Evolutionary conservation across 495 filamentous ascomycete genomes (phyloP), one percentile per base, ranked within the genome.

Genomic region (Neurospora sp.): DNA sequence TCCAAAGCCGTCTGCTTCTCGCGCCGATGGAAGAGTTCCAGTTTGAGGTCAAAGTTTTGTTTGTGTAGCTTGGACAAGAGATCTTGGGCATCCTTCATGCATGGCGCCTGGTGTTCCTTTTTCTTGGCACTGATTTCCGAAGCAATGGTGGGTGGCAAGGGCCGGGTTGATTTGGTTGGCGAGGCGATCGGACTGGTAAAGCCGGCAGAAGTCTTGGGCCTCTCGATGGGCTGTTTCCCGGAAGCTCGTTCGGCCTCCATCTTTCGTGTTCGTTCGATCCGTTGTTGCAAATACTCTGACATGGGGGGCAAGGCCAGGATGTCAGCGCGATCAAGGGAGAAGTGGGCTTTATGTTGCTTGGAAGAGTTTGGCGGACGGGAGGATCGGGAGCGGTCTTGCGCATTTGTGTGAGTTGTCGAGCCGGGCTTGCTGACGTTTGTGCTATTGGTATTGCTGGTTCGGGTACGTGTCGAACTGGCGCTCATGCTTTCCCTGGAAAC

Each of bases 31-130:
- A 88, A 92, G 2, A 97, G 84, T 74, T 95, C 92, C 68, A 97
- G 84, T 80, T 97, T 97, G 72, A 98, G 84, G 77, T 94, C 92
- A 77, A 97, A 98, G 76, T 97, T 96, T 77, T 95, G 88, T 77
- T 96, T 96, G 77, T 91, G 90, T 65, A 97, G 82, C 68, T 88
- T 92, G 22, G 82, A 86, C 44, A 85, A 71, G 48, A 82, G 84
- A 76, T 85, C 79, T 73, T 85, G 83, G 75, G 83, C 81, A 68
- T 84, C 83, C 74, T 84, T 86, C 53, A 84, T 78, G 22, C 85
- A 85, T 16, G 12, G 53, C 12, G 53, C 22, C 16, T 61, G 53
- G 76, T 86, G 81, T 65, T 84, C 79, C 71, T 79, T 78, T 74
- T 81, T 81, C 69, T 82, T 84, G 70, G 79, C 71, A 35, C 53